phyloP scores from a whole-genome alignment of 2,329 filamentous ascomycete genomes.

The Cladobotryum mycophilum region DNA sequence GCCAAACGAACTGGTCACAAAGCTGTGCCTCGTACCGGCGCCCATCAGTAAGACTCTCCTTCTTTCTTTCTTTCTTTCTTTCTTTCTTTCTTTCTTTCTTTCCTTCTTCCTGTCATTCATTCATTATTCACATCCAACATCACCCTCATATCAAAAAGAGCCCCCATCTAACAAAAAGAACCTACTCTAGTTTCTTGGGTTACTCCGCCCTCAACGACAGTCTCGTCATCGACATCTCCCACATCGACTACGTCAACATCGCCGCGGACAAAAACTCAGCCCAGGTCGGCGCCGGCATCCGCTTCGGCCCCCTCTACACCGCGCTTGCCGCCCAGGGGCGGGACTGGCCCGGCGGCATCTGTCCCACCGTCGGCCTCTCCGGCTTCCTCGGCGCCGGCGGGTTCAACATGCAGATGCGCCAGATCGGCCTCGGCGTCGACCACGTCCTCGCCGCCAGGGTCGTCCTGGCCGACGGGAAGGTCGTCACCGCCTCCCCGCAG shows the following conservation, averaged over 20 bases:
- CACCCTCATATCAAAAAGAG: background rate
- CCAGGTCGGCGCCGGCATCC: slow-evolving; percentile 13
- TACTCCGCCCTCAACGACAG: slow-evolving; percentile 12
- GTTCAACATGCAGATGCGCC: slow-evolving; percentile 25
- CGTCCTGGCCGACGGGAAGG: slow-evolving; percentile 22
- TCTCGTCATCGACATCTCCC: slow-evolving; percentile 15
- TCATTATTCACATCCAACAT: too few species aligned
- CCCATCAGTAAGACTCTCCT: slow-evolving; percentile 10
- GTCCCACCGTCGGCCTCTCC: slow-evolving; percentile 21
- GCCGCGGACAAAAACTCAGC: slow-evolving; percentile 9
- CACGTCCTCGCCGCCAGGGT: slow-evolving; percentile 23
- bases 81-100: background rate
- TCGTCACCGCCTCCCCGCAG: slow-evolving; percentile 17
- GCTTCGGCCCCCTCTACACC: slow-evolving; percentile 15
- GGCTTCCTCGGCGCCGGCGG: slow-evolving; percentile 25
- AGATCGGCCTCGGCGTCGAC: slow-evolving; percentile 23
- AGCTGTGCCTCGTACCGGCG: slow-evolving; percentile 12
- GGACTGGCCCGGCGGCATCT: slow-evolving; percentile 14
- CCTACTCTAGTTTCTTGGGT: slow-evolving; percentile 1
- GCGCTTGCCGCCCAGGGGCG: slow-evolving; percentile 9
- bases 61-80: background rate
- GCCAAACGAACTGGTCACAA: slow-evolving; percentile 9
- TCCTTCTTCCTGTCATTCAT: too few species aligned
- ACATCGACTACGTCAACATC: slow-evolving; percentile 14
- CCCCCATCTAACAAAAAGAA: background rate